Evolutionary conservation across 2,329 filamentous ascomycete genomes (phyloP), one percentile per base, ranked within the genome.

Genomic region (Pezicula carpinea): DNA sequence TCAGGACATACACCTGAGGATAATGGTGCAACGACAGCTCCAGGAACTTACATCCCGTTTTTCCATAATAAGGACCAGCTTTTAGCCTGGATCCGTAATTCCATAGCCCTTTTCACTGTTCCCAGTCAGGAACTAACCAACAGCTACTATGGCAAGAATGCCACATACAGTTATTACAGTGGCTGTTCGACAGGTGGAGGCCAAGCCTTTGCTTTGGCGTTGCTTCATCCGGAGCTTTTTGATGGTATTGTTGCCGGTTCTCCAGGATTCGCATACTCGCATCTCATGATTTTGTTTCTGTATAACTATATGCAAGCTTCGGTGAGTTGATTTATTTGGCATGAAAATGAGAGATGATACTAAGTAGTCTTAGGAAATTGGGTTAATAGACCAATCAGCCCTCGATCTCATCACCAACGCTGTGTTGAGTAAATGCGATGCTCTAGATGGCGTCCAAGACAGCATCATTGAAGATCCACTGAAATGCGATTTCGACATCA

Each of bases 151-250:
- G 44, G 45, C 7, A 36, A 51, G 22, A 23, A 43, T 17, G 57
- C 64, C 1, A 53, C 45, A 4, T 54, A 63, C 40, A 64, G 57
- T 17, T 69, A 68, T 47, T 69, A 67, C 46, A 52, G 49, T 36
- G 66, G 66, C 3, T 69, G 66, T 31, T 69, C 65, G 1, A 70
- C 67, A 2, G 67, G 66, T 6, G 67, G 67, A 13, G 65, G 62
- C 6, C 66, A 69, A 54, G 67, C 62, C 2, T 68, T 64, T 46
- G 62, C 67, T 8, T 52, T 69, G 14, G 66, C 66, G 2, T 63
- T 67, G 41, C 65, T 57, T 19, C 57, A 70, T 49, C 65, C 66
- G 1, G 53, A 62, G 0, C 51, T 69, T 1, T 69, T 70, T 33
- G 65, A 69, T 51, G 67, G 68, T 0, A 69, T 70, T n/a, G 54